Evolutionary conservation across 768 basidiomycete genomes (phyloP).

Genomic region (Leucogyrophana mollusca): DNA sequence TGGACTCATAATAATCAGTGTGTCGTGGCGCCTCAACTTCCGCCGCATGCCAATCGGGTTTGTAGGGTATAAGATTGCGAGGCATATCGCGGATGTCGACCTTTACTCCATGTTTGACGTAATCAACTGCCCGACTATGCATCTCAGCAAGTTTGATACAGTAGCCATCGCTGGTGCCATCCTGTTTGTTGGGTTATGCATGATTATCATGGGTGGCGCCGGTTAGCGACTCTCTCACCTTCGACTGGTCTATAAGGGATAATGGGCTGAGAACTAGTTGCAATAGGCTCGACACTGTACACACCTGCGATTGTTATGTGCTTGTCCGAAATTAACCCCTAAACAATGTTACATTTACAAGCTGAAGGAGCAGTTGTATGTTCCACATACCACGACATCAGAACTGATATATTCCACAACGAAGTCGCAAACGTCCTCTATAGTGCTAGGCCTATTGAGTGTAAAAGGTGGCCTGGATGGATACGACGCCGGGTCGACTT

Average conservation of each 20-base stretch:
- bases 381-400: conserved; percentile 62
- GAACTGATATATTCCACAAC: conserved; percentile 83
- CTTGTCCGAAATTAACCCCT: conserved; percentile 70
- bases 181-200: conserved; percentile 39
- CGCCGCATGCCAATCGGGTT: conserved; percentile 77
- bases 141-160: conserved; percentile 62
- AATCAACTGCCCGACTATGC: conserved; percentile 70
- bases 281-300: conserved; percentile 13
- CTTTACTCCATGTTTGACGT: conserved; percentile 72
- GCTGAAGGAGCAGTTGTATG: not conserved
- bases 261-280: not conserved
- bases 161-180: conserved; percentile 56
- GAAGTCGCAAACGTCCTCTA: conserved; percentile 77
- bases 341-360: conserved; percentile 3
- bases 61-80: conserved; percentile 55
- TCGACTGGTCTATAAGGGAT: conserved; percentile 71
- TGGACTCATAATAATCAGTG: conserved; percentile 71
- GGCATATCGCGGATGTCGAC: conserved; percentile 59
- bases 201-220: not conserved
- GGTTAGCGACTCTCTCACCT: conserved; percentile 33
- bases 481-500: conserved; percentile 55
- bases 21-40: conserved; percentile 52
- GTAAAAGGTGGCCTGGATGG: conserved; percentile 32
- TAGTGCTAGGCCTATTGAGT: conserved; percentile 47
- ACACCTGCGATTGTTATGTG: conserved; percentile 71